Evolutionary conservation across 2,329 filamentous ascomycete genomes (phyloP), one percentile per base, ranked within the genome.

Genomic region (Taxawa tesnikishii): DNA sequence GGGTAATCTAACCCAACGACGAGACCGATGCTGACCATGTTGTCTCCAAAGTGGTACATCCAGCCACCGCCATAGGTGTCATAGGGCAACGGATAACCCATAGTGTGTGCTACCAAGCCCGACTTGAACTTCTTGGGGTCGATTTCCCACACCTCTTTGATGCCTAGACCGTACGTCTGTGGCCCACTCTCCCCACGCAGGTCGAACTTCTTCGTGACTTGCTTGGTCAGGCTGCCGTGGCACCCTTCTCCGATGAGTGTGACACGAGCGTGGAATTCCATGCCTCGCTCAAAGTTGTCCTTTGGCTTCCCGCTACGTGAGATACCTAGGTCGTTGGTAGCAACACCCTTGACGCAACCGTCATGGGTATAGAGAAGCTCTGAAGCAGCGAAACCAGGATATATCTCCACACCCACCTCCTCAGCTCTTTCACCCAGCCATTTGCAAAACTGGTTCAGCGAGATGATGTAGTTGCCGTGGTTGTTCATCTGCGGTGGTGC

Each of bases 31-130:
- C 78, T 85, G 38, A 98, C 88, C 47, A 96, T 72, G 58, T 96
- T 98, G 47, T 98, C 88, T 23, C 87, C 90, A 57, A 96, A 98
- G 58, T 98, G 90, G 53, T 98, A 98, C 83, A 98, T 87, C 78
- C 85, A 98, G n/a, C 83, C 85, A 43, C 90, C 90, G 44, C 90
- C 90, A 53, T 98, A 98, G 6, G 87, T 90, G 52, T 96, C 80
- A 46, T 69, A 74, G 11, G 84, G 74, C 27, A 98, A 62, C 13
- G 90, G 90, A 50, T 93, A 96, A 13, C 90, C 90, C 77, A 98
- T 75, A 4, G 84, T 82, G 62, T 98, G 90, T 4, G 78, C 73
- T 28, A 96, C 73, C 44, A 88, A 67, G 32, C 90, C 90, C 50
- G 81, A 81, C 39, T 79, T 69, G 60, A 94, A 96, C 59, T 93